These are phyloP conservation scores for Bryoerythrophyllum caledonicum DNA, from an alignment of 225 moss, liverwort and hornwort genomes.

Conservation along the genomic window DNA sequence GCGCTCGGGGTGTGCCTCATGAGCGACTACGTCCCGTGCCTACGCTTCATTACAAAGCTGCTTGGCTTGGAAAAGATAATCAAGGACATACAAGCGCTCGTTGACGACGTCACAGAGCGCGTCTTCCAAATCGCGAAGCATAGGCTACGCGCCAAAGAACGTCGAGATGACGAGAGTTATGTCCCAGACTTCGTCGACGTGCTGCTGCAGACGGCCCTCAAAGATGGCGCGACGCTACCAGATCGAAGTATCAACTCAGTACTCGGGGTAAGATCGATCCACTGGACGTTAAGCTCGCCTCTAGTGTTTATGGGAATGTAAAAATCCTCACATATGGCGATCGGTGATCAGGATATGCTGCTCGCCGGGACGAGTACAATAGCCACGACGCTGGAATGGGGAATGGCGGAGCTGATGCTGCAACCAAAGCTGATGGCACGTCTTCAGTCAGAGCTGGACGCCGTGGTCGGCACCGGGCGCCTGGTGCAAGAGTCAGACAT, in stretches of 20 bases:
- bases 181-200: not conserved
- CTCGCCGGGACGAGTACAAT: not conserved
- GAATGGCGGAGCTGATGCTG: too few relatives aligned
- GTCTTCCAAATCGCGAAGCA: not conserved
- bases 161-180: too few relatives aligned
- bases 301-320: too few relatives aligned
- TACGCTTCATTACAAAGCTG: not conserved
- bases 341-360: not conserved
- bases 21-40: too few relatives aligned
- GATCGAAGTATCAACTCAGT: not conserved
- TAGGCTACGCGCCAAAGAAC: not conserved
- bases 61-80: not conserved
- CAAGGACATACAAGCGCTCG: not conserved
- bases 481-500: too few relatives aligned
- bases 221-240: not conserved
- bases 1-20: not conserved
- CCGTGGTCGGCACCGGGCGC: too few relatives aligned
- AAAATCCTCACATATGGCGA: too few relatives aligned
- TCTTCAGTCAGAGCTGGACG: too few relatives aligned
- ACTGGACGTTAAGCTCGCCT: too few relatives aligned
- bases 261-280: not conserved
- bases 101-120: not conserved
- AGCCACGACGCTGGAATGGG: not conserved
- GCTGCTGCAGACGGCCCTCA: not conserved
- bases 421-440: too few relatives aligned